Percentiles rank a stretch among this genome's conserved stretches.
Evolutionary conservation across 2,329 filamentous ascomycete genomes (phyloP).

Genomic region (Penicillium concentricum): DNA sequence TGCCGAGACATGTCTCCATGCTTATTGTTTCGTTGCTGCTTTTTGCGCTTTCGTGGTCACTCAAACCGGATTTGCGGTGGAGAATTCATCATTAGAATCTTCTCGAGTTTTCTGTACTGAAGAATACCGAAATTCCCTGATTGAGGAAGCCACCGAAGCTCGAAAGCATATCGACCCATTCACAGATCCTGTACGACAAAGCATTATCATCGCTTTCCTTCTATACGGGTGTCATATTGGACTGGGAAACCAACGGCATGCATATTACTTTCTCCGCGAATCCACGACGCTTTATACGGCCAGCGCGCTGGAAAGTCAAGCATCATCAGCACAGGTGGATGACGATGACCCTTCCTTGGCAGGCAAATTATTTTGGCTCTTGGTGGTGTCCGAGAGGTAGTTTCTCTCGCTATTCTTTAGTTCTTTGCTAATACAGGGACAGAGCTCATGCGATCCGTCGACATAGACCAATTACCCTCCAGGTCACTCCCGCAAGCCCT

Average conservation of each 20-base stretch:
- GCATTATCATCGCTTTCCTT: constrained; percentile 67
- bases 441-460: constrained; percentile 64
- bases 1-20: constrained; percentile 19
- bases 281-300: constrained; percentile 66
- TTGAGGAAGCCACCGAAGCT: constrained; percentile 29
- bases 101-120: not conserved
- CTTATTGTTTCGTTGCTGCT: constrained; percentile 34
- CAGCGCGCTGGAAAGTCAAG: constrained; percentile 44
- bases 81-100: not conserved
- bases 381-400: constrained; percentile 65
- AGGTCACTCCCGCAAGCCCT: constrained; percentile 56
- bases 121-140: constrained; percentile 17
- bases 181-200: constrained; percentile 21
- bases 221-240: constrained; percentile 67
- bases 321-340: constrained; percentile 52
- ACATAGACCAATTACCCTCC: constrained; percentile 62
- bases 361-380: constrained; percentile 64
- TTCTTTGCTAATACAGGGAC: not conserved
- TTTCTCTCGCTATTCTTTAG: not conserved
- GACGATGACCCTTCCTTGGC: constrained; percentile 33
- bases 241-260: constrained; percentile 67
- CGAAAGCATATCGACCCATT: constrained; percentile 21
- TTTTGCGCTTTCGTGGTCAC: constrained; percentile 40
- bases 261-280: constrained; percentile 72
- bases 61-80: constrained; percentile 20